A percentile compares a stretch with the other conserved stretches of the same genome.
Conservation (phyloP, 2,329 filamentous ascomycete species). For the Penicillium aurantiogriseum region DNA sequence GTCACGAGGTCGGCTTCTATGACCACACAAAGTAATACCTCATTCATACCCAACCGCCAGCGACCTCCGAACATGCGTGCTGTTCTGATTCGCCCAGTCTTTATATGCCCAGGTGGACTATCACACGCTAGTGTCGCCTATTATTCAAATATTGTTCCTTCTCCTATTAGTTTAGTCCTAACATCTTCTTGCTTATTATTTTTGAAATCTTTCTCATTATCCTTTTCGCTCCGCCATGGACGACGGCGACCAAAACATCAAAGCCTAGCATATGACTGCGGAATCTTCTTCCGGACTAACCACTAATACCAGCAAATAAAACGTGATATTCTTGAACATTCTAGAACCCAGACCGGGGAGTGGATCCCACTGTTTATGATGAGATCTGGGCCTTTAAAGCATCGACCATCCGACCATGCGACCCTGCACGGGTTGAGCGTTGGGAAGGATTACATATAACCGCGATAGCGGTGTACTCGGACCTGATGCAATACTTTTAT, state of each 20-base stretch:
- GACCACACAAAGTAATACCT: neutral
- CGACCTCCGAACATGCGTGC: too few relatives aligned
- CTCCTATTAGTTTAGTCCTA: neutral
- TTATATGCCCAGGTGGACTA: neutral
- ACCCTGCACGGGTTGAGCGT: neutral
- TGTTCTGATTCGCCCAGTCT: neutral
- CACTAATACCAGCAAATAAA: neutral
- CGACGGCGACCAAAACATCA: too few relatives aligned
- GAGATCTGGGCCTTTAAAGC: too few relatives aligned
- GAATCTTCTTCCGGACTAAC: neutral
- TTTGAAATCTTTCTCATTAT: too few relatives aligned
- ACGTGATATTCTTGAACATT: neutral
- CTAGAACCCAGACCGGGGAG: neutral
- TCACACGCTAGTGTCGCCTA: neutral
- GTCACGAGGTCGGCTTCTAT: neutral
- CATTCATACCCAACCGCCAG: neutral
- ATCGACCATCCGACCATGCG: neutral
- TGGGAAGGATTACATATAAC: neutral
- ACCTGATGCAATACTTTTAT: neutral
- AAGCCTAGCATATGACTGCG: neutral
- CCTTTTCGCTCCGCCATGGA: neutral
- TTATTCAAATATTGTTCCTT: neutral
- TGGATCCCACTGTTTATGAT: neutral
- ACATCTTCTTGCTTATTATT: neutral
- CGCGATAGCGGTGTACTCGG: neutral